Conservation (phyloP, 2,329 filamentous ascomycete genomes). For the Aureobasidium musti region DNA sequence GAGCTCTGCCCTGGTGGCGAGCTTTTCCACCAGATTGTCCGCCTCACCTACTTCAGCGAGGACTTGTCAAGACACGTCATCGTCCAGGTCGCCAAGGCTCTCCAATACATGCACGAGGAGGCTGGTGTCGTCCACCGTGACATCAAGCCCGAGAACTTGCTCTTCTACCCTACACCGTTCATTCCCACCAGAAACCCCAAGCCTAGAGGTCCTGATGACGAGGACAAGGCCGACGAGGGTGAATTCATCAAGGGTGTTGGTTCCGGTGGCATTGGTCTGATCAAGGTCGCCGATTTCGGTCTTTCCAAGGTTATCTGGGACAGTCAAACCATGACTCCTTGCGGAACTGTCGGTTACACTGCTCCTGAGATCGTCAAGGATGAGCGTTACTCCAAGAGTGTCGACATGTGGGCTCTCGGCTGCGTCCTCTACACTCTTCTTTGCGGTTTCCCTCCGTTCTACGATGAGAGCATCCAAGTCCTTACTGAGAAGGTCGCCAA, state of each 20-base stretch:
- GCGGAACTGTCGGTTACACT: constrained; percentile 96
- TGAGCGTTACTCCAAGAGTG: constrained; percentile 96
- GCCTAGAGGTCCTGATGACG: constrained; percentile 81
- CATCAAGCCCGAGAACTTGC: constrained; percentile 96
- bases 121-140: constrained; percentile 96
- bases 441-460: constrained; percentile 97
- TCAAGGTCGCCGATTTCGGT: constrained; percentile 98
- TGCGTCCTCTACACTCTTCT: constrained; percentile 96
- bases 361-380: constrained; percentile 99
- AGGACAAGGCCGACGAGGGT: constrained; percentile 96
- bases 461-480: constrained; percentile 96
- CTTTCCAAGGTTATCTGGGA: constrained; percentile 99
- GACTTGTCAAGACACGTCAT: constrained; percentile 94
- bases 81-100: constrained; percentile 86
- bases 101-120: constrained; percentile 92
- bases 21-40: constrained; percentile 97
- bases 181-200: constrained; percentile 78
- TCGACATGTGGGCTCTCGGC: constrained; percentile 98
- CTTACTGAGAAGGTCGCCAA: constrained; percentile 96
- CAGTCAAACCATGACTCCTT: constrained; percentile 98
- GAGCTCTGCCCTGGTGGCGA: constrained; percentile 95
- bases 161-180: constrained; percentile 85
- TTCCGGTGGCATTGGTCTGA: constrained; percentile 84
- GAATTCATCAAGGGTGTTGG: constrained; percentile 83
- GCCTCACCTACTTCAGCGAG: constrained; percentile 97